These are phyloP conservation scores for Aphanoascus verrucosus DNA, from an alignment of 2,329 filamentous ascomycete genomes.

Conservation along the genomic window DNA sequence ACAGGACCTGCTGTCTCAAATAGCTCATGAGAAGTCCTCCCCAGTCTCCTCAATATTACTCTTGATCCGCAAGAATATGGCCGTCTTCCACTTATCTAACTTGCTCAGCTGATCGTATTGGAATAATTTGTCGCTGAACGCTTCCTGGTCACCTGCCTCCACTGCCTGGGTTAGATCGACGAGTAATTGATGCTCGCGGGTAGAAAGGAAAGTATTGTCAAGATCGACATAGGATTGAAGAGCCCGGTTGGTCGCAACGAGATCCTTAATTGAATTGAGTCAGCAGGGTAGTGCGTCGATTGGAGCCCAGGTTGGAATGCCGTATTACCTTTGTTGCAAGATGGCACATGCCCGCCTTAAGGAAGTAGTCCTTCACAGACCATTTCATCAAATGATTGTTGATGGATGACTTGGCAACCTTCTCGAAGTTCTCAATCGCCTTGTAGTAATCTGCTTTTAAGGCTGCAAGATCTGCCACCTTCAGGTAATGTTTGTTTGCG, in stretches of 20 bases:
- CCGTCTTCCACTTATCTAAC: constrained; percentile 95
- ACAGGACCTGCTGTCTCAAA: neutral
- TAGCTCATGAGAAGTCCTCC: constrained; percentile 54
- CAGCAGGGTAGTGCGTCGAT: neutral
- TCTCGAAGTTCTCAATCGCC: constrained; percentile 71
- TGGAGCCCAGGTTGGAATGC: neutral
- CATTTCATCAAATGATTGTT: constrained; percentile 89
- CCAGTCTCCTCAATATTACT: constrained; percentile 62
- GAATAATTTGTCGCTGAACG: constrained; percentile 75
- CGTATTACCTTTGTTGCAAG: constrained; percentile 52
- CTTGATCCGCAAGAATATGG: constrained; percentile 72
- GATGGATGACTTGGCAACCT: constrained; percentile 65
- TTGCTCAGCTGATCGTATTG: constrained; percentile 87
- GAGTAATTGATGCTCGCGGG: constrained; percentile 72
- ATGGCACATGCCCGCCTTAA: constrained; percentile 89
- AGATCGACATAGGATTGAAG: constrained; percentile 72
- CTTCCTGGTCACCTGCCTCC: constrained; percentile 67
- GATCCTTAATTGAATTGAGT: constrained; percentile 42
- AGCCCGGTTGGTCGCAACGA: constrained; percentile 67
- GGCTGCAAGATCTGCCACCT: constrained; percentile 78
- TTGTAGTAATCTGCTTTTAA: constrained; percentile 75
- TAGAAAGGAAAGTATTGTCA: constrained; percentile 64
- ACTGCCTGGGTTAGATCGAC: constrained; percentile 64
- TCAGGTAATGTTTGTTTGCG: constrained; percentile 87
- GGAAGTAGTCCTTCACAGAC: constrained; percentile 88